Percentiles rank a stretch among this genome's conserved stretches.
phyloP scores from a whole-genome alignment of 192 early-diverging fungal genomes.

The Ambispora gerdemannii region DNA sequence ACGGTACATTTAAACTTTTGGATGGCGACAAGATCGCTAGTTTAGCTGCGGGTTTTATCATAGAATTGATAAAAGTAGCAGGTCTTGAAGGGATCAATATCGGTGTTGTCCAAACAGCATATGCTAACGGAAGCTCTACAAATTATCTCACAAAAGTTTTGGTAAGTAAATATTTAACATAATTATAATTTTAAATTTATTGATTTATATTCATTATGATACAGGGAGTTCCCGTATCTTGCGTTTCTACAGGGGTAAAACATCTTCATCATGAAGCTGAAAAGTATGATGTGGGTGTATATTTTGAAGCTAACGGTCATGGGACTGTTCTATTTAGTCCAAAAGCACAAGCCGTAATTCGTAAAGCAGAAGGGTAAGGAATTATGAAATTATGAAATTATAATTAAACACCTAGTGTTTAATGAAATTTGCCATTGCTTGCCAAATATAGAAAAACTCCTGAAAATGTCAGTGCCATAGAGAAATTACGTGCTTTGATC shows the following conservation, averaged over 20 bases:
- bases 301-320: constrained; percentile 99
- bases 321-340: constrained; percentile 96
- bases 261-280: constrained; percentile 98
- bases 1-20: constrained; percentile 79
- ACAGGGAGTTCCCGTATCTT: constrained; percentile 88
- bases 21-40: constrained; percentile 99
- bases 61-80: constrained; percentile 80
- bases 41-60: constrained; percentile 90
- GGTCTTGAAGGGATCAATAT: constrained; percentile 76
- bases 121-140: constrained; percentile 97
- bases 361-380: constrained; percentile 57
- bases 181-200: background rate
- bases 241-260: constrained; percentile 97
- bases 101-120: constrained; percentile 98
- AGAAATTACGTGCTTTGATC: constrained; percentile 75
- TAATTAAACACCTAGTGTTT: no score
- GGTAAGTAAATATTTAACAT: constrained; percentile 43
- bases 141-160: constrained; percentile 85
- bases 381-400: no score
- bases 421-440: background rate
- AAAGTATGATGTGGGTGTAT: constrained; percentile 96
- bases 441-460: constrained; percentile 54
- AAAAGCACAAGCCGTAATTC: constrained; percentile 71
- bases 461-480: constrained; percentile 73
- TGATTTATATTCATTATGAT: background rate